Conservation (phyloP, 148 eudicot species). For the Silene uniflora region DNA sequence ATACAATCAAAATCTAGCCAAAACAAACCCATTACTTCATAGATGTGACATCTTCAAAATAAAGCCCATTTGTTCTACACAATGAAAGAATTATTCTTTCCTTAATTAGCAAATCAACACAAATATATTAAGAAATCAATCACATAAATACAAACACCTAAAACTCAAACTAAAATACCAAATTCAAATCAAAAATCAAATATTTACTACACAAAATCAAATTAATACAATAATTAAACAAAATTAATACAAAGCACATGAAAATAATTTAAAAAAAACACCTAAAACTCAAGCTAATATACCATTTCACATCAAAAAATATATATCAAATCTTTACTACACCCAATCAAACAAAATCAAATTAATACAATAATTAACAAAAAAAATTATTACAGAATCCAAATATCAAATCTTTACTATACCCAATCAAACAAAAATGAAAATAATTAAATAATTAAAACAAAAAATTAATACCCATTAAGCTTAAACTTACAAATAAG, state of each 20-base stretch:
- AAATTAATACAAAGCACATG: neutral
- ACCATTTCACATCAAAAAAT: neutral
- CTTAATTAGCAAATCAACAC: neutral
- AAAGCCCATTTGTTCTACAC: neutral
- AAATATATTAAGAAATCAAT: neutral
- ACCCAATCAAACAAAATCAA: neutral
- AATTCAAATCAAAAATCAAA: neutral
- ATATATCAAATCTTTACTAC: neutral
- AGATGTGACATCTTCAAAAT: slow-evolving; percentile 7
- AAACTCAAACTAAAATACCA: slow-evolving; percentile 1
- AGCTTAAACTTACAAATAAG: neutral
- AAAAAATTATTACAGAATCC: neutral
- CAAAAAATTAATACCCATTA: neutral
- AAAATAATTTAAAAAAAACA: too few species aligned
- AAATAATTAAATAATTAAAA: neutral
- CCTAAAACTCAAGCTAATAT: too few species aligned
- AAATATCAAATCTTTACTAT: neutral
- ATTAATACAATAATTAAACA: neutral
- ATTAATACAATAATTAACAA: neutral
- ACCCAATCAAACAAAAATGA: neutral
- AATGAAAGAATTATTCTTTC: slow-evolving; percentile 6
- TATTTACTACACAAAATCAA: neutral
- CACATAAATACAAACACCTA: neutral
- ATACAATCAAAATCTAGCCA: neutral
- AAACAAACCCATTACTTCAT: neutral